These are phyloP conservation scores for Hydnomerulius pinastri DNA, from an alignment of 768 basidiomycete genomes.

Conservation along the genomic window DNA sequence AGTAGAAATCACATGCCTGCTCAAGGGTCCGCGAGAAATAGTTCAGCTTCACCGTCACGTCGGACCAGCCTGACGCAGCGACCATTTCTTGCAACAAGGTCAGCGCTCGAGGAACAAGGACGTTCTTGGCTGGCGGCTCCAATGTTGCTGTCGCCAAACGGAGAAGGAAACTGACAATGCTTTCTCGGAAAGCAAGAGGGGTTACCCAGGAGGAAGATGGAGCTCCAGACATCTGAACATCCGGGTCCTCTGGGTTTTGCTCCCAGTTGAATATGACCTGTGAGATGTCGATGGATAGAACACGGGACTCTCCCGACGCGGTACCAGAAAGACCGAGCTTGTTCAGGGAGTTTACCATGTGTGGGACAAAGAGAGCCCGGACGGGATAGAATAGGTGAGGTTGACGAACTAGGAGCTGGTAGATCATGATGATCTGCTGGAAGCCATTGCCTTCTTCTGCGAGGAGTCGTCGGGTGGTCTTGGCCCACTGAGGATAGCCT, in stretches of 20 bases:
- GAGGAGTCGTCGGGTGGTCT: conserved; percentile 78
- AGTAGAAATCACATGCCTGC: conserved; percentile 50
- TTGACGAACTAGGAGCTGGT: conserved; percentile 90
- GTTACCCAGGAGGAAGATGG: conserved; percentile 58
- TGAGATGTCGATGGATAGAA: conserved; percentile 85
- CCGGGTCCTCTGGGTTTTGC: conserved; percentile 49
- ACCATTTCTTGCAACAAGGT: conserved; percentile 75
- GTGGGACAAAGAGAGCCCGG: conserved; percentile 88
- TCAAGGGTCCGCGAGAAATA: conserved; percentile 87
- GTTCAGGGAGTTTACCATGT: conserved; percentile 86
- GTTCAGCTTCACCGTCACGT: conserved; percentile 87
- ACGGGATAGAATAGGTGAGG: conserved; percentile 91
- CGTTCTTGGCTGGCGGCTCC: conserved; percentile 40
- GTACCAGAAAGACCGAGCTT: conserved; percentile 82
- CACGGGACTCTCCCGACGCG: conserved; percentile 77
- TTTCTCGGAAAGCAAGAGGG: conserved; percentile 80
- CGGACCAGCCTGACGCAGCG: conserved; percentile 82
- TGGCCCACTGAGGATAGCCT: conserved; percentile 80
- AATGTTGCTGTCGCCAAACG: conserved; percentile 76
- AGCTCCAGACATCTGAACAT: conserved; percentile 23
- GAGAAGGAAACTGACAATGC: conserved; percentile 94
- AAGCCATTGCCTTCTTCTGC: conserved; percentile 82
- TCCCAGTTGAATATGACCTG: conserved; percentile 97
- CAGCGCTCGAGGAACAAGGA: conserved; percentile 64
- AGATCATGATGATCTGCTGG: conserved; percentile 75